A percentile compares a stretch with the other conserved stretches of the same genome.
phyloP scores from a whole-genome alignment of 139 green algal genomes.

The Spirogloea muscicola region DNA sequence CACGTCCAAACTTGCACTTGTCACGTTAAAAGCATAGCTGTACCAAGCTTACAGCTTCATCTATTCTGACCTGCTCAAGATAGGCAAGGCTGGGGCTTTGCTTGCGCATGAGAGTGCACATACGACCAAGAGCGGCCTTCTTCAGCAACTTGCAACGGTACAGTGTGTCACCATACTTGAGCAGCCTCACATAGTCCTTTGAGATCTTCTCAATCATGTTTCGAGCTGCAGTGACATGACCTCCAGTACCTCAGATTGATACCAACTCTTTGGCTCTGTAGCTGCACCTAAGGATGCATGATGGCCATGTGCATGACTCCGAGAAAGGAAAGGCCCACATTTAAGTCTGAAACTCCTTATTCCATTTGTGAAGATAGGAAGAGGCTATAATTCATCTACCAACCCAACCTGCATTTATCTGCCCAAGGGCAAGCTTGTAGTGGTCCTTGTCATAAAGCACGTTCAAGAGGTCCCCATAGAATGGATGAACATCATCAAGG shows the following conservation, averaged over 20 bases:
- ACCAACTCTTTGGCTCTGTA: no score
- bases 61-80: slow-evolving; percentile 95
- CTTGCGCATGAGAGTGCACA: slow-evolving; percentile 99
- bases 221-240: no score
- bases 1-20: no score
- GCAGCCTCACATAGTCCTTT: slow-evolving; percentile 94
- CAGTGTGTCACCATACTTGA: slow-evolving; percentile 98
- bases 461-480: slow-evolving; percentile 97
- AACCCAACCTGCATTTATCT: slow-evolving; percentile 46
- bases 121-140: slow-evolving; percentile 90
- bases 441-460: slow-evolving; percentile 99
- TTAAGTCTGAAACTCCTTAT: no score
- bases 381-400: no score
- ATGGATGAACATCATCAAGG: slow-evolving; percentile 97
- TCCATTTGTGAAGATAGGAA: no score
- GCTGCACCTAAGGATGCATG: no score
- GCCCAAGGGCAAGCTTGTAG: slow-evolving; percentile 98
- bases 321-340: no score
- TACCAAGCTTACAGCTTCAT: no score
- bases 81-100: slow-evolving; percentile 86
- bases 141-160: slow-evolving; percentile 99
- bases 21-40: no score
- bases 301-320: no score
- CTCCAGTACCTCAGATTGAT: no score
- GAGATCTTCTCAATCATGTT: slow-evolving; percentile 90